These are phyloP conservation scores for Neocatenulostroma microsporum DNA, from an alignment of 2,329 filamentous ascomycete genomes.

Conservation along the genomic window DNA sequence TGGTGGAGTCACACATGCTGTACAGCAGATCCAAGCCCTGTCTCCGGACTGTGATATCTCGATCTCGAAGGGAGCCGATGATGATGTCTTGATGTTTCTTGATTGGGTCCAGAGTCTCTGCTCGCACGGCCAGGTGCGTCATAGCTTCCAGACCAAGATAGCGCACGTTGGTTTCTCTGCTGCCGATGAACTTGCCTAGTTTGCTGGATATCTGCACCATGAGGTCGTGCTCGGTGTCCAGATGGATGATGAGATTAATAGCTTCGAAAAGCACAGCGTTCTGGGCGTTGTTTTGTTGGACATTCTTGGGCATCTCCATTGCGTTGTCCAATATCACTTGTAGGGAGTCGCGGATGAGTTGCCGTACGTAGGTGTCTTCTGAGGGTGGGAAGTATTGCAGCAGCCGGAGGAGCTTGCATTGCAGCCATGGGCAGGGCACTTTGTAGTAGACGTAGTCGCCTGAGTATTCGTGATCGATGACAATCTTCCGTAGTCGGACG, in stretches of 20 bases:
- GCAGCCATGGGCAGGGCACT: slow-evolving; percentile 97
- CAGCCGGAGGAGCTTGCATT: slow-evolving; percentile 85
- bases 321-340: slow-evolving; percentile 86
- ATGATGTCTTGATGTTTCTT: slow-evolving; percentile 98
- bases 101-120: slow-evolving; percentile 91
- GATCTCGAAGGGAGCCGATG: slow-evolving; percentile 83
- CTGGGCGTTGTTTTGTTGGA: slow-evolving; percentile 98
- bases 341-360: slow-evolving; percentile 84
- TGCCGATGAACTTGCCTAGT: slow-evolving; percentile 92
- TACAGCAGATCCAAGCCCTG: slow-evolving; percentile 95
- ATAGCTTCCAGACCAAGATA: slow-evolving; percentile 95
- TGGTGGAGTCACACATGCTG: slow-evolving; percentile 98
- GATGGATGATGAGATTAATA: slow-evolving; percentile 95
- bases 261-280: slow-evolving; percentile 97
- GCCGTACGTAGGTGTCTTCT: slow-evolving; percentile 85
- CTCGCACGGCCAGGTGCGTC: slow-evolving; percentile 90
- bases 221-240: slow-evolving; percentile 86
- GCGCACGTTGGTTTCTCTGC: slow-evolving; percentile 91
- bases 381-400: slow-evolving; percentile 96
- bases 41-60: slow-evolving; percentile 92
- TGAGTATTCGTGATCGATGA: slow-evolving; percentile 83
- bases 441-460: slow-evolving; percentile 97
- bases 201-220: slow-evolving; percentile 94
- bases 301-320: slow-evolving; percentile 92
- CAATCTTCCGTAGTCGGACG: slow-evolving; percentile 75